A percentile compares a stretch with the other conserved stretches of the same genome.
These are phyloP conservation scores for Penicillium herquei DNA, from an alignment of 495 filamentous ascomycete genomes.

Conservation along the genomic window DNA sequence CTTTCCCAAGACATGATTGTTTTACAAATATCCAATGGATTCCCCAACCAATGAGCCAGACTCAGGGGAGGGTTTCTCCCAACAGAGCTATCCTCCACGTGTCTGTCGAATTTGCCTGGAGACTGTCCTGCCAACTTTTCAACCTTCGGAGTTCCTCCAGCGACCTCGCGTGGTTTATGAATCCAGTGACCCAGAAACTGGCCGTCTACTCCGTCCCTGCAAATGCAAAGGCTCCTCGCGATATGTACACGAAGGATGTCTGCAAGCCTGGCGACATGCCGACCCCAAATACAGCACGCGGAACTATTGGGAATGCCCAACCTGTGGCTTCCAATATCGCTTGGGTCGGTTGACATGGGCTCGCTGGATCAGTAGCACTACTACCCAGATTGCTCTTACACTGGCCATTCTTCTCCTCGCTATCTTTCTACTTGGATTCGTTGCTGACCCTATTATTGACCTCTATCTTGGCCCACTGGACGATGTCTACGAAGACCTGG, in stretches of 20 bases:
- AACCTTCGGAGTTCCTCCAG: constrained; percentile 64
- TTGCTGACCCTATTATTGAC: constrained; percentile 91
- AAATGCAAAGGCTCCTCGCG: constrained; percentile 87
- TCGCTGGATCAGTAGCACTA: constrained; percentile 66
- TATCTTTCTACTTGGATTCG: constrained; percentile 79
- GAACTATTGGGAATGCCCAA: constrained; percentile 86
- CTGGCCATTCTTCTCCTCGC: constrained; percentile 63
- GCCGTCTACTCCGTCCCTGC: constrained; percentile 87
- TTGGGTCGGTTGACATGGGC: constrained; percentile 76
- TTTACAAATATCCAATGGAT: constrained; percentile 5
- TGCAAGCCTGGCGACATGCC: constrained; percentile 79
- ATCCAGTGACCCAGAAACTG: constrained; percentile 68
- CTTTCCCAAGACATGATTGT: not conserved
- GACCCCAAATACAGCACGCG: constrained; percentile 63
- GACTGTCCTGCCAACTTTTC: constrained; percentile 72
- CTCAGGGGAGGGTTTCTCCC: constrained; percentile 12
- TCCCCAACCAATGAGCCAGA: constrained; percentile 15
- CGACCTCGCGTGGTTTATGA: constrained; percentile 68
- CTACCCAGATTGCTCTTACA: constrained; percentile 64
- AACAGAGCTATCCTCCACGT: constrained; percentile 61
- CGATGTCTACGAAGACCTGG: constrained; percentile 32
- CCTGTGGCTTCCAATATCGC: constrained; percentile 81
- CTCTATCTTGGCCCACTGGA: constrained; percentile 75
- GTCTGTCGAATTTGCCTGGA: constrained; percentile 94
- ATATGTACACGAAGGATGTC: constrained; percentile 94